phyloP scores from a whole-genome alignment of 352 stramenopile species.

The Globisporangium radiosum region DNA sequence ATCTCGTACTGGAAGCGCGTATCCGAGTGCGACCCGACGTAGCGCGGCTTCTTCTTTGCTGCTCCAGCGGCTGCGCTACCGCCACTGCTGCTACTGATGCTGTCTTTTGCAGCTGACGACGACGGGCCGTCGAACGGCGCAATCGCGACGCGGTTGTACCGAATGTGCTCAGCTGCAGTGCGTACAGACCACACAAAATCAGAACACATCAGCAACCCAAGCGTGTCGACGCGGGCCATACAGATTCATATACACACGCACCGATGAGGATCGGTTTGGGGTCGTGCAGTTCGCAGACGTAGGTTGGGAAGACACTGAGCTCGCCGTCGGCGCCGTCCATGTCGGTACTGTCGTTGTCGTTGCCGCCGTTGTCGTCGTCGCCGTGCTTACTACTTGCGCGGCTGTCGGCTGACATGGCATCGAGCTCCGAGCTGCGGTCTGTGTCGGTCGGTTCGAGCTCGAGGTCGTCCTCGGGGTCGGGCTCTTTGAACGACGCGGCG shows the following conservation, averaged over 20 bases:
- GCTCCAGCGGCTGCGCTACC: conserved; percentile 6
- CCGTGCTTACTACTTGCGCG: background rate
- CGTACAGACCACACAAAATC: too few relatives aligned
- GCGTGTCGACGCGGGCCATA: background rate
- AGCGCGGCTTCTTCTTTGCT: conserved; percentile 13
- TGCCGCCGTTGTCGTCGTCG: conserved; percentile 10
- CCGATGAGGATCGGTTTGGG: conserved; percentile 64
- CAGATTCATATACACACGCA: conserved; percentile 12
- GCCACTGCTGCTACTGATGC: conserved; percentile 7
- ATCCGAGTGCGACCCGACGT: conserved; percentile 19
- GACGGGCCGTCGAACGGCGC: conserved; percentile 24
- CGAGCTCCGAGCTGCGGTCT: conserved; percentile 25
- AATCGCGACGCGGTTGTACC: conserved; percentile 54
- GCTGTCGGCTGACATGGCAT: conserved; percentile 2
- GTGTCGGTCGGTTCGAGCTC: conserved; percentile 21
- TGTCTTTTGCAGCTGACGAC: conserved; percentile 13
- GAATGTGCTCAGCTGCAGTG: conserved; percentile 50
- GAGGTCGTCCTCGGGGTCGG: conserved; percentile 22
- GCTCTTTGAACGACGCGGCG: conserved; percentile 29
- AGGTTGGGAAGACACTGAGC: conserved; percentile 43
- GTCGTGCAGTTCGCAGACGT: conserved; percentile 72
- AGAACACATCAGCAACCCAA: background rate
- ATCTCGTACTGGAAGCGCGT: conserved; percentile 64
- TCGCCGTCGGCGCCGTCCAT: conserved; percentile 11
- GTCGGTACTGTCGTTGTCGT: conserved; percentile 13